Evolutionary conservation across 2,329 filamentous ascomycete genomes (phyloP).

Genomic region (Xylariaceae sp.): DNA sequence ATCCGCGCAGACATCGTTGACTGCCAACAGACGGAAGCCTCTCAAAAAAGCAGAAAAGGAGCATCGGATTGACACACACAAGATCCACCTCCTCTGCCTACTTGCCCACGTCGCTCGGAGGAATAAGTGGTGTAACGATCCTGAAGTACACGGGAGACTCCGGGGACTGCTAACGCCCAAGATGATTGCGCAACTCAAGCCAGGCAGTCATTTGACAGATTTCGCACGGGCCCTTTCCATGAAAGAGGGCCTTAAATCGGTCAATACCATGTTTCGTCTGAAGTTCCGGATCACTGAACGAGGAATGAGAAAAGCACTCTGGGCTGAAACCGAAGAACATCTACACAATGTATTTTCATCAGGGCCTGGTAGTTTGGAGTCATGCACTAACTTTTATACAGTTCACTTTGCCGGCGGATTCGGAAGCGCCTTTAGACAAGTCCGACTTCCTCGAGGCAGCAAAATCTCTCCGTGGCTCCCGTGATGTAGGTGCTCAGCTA

Average conservation of each 20-base stretch:
- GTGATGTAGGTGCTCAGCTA: slow-evolving; percentile 83
- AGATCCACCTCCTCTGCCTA: slow-evolving; percentile 77
- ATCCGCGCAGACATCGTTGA: slow-evolving; percentile 30
- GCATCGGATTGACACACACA: slow-evolving; percentile 71
- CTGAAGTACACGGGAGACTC: slow-evolving; percentile 59
- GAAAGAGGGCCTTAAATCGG: slow-evolving; percentile 69
- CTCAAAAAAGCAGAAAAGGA: slow-evolving; percentile 50
- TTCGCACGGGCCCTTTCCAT: slow-evolving; percentile 72
- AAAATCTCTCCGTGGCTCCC: slow-evolving; percentile 66
- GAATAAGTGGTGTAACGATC: slow-evolving; percentile 86
- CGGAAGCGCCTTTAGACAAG: slow-evolving; percentile 64
- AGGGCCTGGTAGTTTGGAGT: slow-evolving; percentile 14
- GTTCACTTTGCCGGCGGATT: slow-evolving; percentile 55
- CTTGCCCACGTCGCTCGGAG: slow-evolving; percentile 70
- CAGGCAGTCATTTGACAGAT: slow-evolving; percentile 61
- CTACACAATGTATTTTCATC: slow-evolving; percentile 47
- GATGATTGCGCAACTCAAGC: slow-evolving; percentile 62
- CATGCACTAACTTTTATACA: slow-evolving; percentile 24
- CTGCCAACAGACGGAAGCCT: slow-evolving; percentile 44
- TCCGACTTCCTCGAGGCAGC: slow-evolving; percentile 70
- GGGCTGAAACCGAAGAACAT: slow-evolving; percentile 64
- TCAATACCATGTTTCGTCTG: slow-evolving; percentile 59
- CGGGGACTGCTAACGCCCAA: slow-evolving; percentile 61
- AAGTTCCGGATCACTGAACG: slow-evolving; percentile 67
- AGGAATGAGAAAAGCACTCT: slow-evolving; percentile 65